A percentile compares a stretch with the other conserved stretches of the same genome.
These are phyloP conservation scores for Lactarius akahatsu DNA, from an alignment of 768 basidiomycete genomes.

Conservation along the genomic window DNA sequence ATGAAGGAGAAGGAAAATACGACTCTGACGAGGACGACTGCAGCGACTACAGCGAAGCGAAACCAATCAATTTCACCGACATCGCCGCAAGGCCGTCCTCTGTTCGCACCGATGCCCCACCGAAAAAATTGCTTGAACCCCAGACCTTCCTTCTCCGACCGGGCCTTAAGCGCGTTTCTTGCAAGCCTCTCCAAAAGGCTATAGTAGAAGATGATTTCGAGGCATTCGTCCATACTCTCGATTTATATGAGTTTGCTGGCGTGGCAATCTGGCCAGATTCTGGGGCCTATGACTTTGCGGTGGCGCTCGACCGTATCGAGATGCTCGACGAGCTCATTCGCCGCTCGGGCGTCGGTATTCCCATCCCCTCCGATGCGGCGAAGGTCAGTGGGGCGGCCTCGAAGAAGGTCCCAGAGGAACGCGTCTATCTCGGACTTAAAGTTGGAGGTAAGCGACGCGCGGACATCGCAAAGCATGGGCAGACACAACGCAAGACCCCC, in stretches of 20 bases:
- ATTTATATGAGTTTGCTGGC: slow-evolving; percentile 43
- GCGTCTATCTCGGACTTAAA: slow-evolving; percentile 55
- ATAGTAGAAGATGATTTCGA: slow-evolving; percentile 50
- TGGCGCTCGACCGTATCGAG: slow-evolving; percentile 46
- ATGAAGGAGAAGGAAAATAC: slow-evolving; percentile 33
- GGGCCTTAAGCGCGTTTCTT: slow-evolving; percentile 8
- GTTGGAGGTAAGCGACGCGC: slow-evolving; percentile 62
- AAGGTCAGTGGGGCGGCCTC: slow-evolving; percentile 33
- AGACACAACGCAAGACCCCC: not conserved
- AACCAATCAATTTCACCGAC: slow-evolving; percentile 50
- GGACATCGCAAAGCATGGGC: slow-evolving; percentile 44
- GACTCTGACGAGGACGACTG: slow-evolving; percentile 35
- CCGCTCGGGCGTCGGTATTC: slow-evolving; percentile 44
- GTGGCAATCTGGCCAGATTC: slow-evolving; percentile 32
- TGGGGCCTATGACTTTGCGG: slow-evolving; percentile 16
- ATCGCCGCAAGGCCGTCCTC: slow-evolving; percentile 50
- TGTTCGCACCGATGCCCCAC: slow-evolving; percentile 43
- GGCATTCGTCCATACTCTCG: slow-evolving; percentile 47
- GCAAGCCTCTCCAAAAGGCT: slow-evolving; percentile 38
- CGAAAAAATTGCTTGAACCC: slow-evolving; percentile 39
- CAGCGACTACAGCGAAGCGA: slow-evolving; percentile 40
- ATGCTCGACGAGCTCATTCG: slow-evolving; percentile 60
- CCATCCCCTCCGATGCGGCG: slow-evolving; percentile 32
- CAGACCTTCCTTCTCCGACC: slow-evolving; percentile 1
- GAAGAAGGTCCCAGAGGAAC: slow-evolving; percentile 41